Conservation (phyloP, 2,329 filamentous ascomycete species). For the Huntiella abstrusa region DNA sequence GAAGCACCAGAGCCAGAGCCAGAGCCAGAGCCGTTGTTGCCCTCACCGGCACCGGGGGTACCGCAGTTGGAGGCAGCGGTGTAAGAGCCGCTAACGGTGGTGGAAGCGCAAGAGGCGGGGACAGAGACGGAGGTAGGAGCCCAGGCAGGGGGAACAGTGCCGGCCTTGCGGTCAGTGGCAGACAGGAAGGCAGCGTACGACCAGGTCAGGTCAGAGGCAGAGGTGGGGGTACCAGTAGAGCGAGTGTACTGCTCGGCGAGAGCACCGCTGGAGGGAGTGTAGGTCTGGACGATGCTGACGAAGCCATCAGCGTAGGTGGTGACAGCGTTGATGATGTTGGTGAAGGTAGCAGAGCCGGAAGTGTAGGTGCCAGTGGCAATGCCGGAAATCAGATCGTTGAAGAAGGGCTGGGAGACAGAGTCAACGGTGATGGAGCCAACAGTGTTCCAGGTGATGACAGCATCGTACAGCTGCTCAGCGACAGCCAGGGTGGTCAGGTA, state of each 20-base stretch:
- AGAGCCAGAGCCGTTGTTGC: constrained; percentile 8
- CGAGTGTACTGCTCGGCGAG: constrained; percentile 49
- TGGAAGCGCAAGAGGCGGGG: constrained; percentile 28
- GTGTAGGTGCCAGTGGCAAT: constrained; percentile 44
- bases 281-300: constrained; percentile 40
- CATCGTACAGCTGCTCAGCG: constrained; percentile 64
- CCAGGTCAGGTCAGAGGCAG: constrained; percentile 52
- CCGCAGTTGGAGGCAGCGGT: constrained; percentile 17
- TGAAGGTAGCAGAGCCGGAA: constrained; percentile 27
- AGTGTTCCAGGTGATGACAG: constrained; percentile 50
- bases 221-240: constrained; percentile 32
- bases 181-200: constrained; percentile 54
- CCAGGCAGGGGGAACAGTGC: constrained; percentile 38
- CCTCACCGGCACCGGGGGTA: constrained; percentile 12
- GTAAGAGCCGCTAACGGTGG: constrained; percentile 32
- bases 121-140: constrained; percentile 26
- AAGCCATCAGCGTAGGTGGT: constrained; percentile 42
- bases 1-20: constrained; percentile 1
- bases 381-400: constrained; percentile 42
- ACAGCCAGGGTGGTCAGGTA: constrained; percentile 58
- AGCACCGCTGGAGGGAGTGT: constrained; percentile 42
- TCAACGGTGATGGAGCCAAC: constrained; percentile 46
- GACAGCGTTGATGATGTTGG: constrained; percentile 36
- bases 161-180: constrained; percentile 35
- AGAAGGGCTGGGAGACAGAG: constrained; percentile 48